Percentiles rank a stretch among this genome's conserved stretches.
phyloP scores from a whole-genome alignment of 1,139 yeast species.

The Candida pseudoviswanathii region DNA sequence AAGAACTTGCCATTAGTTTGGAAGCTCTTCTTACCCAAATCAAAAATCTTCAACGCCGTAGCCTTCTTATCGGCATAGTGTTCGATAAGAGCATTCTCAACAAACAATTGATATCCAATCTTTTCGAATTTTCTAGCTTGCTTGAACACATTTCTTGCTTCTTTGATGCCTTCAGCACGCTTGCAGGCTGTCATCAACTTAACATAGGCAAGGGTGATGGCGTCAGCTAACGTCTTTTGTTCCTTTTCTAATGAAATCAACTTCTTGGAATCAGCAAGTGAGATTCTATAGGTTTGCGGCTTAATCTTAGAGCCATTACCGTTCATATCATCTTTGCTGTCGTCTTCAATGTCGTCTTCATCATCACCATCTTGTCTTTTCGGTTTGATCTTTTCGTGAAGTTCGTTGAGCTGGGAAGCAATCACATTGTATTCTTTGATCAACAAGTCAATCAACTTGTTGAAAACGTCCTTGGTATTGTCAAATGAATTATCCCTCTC shows the following conservation, averaged over 20 bases:
- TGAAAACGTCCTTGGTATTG: constrained; percentile 55
- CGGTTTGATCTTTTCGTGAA: constrained; percentile 21
- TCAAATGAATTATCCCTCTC: constrained; percentile 60
- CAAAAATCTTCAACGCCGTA: constrained; percentile 78
- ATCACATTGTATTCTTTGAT: constrained; percentile 32
- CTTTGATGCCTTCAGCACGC: constrained; percentile 65
- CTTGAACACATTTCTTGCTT: constrained; percentile 70
- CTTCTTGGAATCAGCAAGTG: constrained; percentile 15
- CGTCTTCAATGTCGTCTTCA: constrained; percentile 18
- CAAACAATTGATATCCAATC: constrained; percentile 74
- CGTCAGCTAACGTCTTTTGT: constrained; percentile 29
- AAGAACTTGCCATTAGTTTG: constrained; percentile 62
- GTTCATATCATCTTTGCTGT: constrained; percentile 16
- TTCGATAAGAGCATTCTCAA: constrained; percentile 84
- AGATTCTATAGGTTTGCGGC: constrained; percentile 9
- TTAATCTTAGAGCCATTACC: neutral
- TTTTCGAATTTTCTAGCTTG: constrained; percentile 54
- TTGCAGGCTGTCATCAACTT: constrained; percentile 63
- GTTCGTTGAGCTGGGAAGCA: constrained; percentile 24
- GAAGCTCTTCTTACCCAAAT: constrained; percentile 63
- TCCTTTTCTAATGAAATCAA: constrained; percentile 14
- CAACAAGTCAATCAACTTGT: constrained; percentile 47
- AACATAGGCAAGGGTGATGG: constrained; percentile 54
- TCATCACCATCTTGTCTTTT: constrained; percentile 12
- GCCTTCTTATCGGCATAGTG: constrained; percentile 65